These are phyloP conservation scores for Buddleja alternifolia DNA, from an alignment of 257 asterid species.

Conservation along the genomic window DNA sequence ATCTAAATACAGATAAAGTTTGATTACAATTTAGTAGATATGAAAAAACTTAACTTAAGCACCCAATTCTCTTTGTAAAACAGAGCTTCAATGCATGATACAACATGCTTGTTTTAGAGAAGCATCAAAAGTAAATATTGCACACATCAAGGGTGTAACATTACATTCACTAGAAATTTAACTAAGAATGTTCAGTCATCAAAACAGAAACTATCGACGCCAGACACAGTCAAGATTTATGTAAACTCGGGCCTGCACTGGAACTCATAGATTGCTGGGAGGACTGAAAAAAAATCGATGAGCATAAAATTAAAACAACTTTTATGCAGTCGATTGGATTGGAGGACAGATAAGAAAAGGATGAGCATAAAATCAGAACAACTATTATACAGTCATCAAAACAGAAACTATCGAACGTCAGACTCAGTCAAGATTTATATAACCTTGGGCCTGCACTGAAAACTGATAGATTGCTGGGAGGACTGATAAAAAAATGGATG, in stretches of 20 bases:
- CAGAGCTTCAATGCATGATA: slow-evolving; percentile 7
- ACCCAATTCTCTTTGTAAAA: neutral
- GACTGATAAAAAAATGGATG: neutral
- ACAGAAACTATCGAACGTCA: no score
- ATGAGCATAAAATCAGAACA: no score
- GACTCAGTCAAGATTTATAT: no score
- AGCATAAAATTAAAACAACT: neutral
- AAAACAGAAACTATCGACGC: neutral
- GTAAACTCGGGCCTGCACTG: neutral
- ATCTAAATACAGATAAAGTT: slow-evolving; percentile 48
- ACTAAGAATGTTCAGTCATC: neutral
- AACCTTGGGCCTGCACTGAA: neutral
- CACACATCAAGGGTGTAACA: neutral
- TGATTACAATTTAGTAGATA: slow-evolving; percentile 7
- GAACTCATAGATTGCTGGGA: neutral
- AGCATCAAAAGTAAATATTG: slow-evolving; percentile 10
- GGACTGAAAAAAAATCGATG: neutral
- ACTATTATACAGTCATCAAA: neutral
- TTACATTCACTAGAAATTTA: slow-evolving; percentile 2
- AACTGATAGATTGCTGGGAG: neutral
- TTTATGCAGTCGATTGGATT: no score
- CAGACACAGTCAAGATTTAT: no score
- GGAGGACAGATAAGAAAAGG: no score
- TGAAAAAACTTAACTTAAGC: neutral
- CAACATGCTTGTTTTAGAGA: neutral